These are phyloP conservation scores for Paecilomyces sp. DNA, from an alignment of 2,329 filamentous ascomycete genomes.

Conservation along the genomic window DNA sequence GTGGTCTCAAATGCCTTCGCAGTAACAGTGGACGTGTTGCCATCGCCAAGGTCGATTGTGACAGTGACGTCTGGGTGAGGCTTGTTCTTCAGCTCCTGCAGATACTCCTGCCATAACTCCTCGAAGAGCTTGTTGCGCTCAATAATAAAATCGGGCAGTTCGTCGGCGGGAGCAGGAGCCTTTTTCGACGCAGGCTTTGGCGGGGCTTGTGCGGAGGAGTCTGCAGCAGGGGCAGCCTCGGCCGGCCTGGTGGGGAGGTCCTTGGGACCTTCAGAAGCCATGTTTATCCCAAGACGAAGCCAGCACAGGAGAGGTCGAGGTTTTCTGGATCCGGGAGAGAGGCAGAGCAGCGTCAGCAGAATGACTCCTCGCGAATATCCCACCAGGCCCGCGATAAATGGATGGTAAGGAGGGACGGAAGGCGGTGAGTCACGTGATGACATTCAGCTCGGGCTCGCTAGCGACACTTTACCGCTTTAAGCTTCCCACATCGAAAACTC, in stretches of 20 bases:
- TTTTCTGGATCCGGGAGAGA: conserved; percentile 1
- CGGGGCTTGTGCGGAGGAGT: conserved; percentile 23
- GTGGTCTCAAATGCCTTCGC: conserved; percentile 91
- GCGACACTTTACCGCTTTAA: conserved; percentile 37
- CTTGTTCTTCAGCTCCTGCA: conserved; percentile 61
- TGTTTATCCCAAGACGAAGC: conserved; percentile 9
- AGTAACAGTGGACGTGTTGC: conserved; percentile 31
- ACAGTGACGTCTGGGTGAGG: conserved; percentile 43
- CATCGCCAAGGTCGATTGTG: conserved; percentile 36
- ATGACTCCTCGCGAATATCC: background rate
- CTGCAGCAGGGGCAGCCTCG: conserved; percentile 11
- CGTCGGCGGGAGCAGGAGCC: conserved; percentile 20
- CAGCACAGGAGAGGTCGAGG: background rate
- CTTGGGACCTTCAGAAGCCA: conserved; percentile 29
- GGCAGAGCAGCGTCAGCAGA: conserved; percentile 6
- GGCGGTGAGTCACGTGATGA: conserved; percentile 28
- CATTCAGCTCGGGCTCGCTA: conserved; percentile 23
- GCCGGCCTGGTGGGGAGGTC: conserved; percentile 29
- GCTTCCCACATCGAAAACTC: conserved; percentile 38
- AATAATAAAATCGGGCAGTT: conserved; percentile 68
- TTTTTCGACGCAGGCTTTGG: conserved; percentile 21
- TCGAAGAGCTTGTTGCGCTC: conserved; percentile 84
- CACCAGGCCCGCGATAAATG: conserved; percentile 1
- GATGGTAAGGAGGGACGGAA: conserved; percentile 18
- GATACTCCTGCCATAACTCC: conserved; percentile 74